These are phyloP conservation scores for Penicillium sp. DNA, from an alignment of 2,329 filamentous ascomycete genomes.

Conservation along the genomic window DNA sequence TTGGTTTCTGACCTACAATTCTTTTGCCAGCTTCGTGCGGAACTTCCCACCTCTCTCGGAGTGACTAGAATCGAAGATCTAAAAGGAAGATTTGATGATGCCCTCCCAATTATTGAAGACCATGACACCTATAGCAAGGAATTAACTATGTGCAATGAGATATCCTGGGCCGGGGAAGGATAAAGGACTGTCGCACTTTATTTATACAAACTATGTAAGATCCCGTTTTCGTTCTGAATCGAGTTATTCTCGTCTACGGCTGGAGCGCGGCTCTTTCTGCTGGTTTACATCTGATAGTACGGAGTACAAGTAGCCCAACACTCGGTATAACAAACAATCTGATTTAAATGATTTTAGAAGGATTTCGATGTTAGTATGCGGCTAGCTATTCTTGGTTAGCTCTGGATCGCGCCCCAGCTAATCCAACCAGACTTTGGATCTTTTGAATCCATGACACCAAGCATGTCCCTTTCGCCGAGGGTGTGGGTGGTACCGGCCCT, in stretches of 20 bases:
- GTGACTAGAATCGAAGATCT: conserved; percentile 33
- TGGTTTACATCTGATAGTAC: not conserved
- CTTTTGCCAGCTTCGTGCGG: conserved; percentile 38
- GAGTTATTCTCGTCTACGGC: not conserved
- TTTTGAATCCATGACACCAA: not conserved
- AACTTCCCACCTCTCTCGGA: conserved; percentile 43
- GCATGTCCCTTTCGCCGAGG: not conserved
- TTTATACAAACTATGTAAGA: not conserved
- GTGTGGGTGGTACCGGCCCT: not conserved
- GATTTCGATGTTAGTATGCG: not conserved
- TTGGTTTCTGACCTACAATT: conserved; percentile 16
- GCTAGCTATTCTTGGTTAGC: not conserved
- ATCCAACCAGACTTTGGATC: not conserved
- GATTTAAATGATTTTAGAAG: not conserved
- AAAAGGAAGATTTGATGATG: not conserved
- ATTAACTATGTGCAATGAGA: conserved; percentile 2
- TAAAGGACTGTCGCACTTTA: not conserved
- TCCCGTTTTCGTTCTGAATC: not conserved
- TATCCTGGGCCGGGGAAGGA: not conserved
- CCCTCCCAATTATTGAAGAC: not conserved
- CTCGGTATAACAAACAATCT: too few relatives aligned
- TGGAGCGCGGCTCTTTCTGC: not conserved
- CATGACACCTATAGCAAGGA: not conserved
- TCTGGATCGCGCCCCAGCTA: not conserved
- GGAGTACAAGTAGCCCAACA: too few relatives aligned